Base-by-base conservation (phyloP, 2,329 filamentous ascomycete genomes). In the Fusarium papillatum region DNA sequence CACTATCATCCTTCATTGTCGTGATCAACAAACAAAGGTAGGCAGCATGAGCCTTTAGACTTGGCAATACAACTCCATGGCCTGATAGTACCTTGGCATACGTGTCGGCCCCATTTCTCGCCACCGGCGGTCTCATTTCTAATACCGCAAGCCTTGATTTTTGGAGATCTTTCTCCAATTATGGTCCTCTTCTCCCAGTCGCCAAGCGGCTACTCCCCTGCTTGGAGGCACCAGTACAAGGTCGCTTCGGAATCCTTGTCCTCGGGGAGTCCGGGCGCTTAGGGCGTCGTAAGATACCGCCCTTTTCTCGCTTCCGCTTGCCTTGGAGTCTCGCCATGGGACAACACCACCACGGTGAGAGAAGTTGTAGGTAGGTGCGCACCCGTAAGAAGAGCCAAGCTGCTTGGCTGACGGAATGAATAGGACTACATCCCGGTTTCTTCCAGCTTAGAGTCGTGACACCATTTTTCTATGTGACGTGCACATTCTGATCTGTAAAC, bases 81-180 rank as follows among this genome's bases (percentile, higher is more conserved):
- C 50, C 7, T 55, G 50, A 55, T 55, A 31, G 50, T n/a, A 55
- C 31, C 26, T 38, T 60, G 29, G 57, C 36, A 59, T 59, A 31
- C 55, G 55, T 29, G 26, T 55, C 50, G 50, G 50, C 14, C 26
- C 31, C 31, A 55, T 17, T 55, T 55, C 50, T 55, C 50, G 50
- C 50, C 50, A 55, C 50, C 50, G 50, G 50, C 50, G 50, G 50
- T 19, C 50, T 55, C 50, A 55, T 11, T 55, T 55, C 26, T 55
- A 31, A 55, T 55, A 55, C 50, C 50, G 50, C 46, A 26, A 19
- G 26, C 50, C 50, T 55, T 55, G 50, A 31, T n/a, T 31, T 50
- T 55, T 55, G 50, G 50, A 55, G 50, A 55, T 55, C 50, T 31
- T 55, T 55, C 50, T 55, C 50, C 50, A 55, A 55, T 31, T 31